Evolutionary conservation across 2,329 filamentous ascomycete genomes (phyloP), one percentile per base, ranked within the genome.

Genomic region (Ceratocystis lukuohia): DNA sequence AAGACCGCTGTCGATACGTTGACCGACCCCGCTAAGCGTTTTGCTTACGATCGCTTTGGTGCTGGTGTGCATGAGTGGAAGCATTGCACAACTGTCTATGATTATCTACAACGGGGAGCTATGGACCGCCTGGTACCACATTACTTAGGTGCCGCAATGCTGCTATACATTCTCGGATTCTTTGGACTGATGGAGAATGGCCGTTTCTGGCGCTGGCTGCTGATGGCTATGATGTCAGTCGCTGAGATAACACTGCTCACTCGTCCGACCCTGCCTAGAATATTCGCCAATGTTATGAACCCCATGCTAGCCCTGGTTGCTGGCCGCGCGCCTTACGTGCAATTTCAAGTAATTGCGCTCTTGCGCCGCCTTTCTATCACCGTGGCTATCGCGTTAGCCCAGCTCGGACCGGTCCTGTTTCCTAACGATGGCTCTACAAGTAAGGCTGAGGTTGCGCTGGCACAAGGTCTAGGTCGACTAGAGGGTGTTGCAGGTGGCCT

Each of bases 1-100:
- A 93, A 92, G 78, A 79, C 86, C 59, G 91, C 91, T 5, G 84
- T 90, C 72, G 94, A 97, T 72, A 89, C 87, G 0, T 83, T 96
- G 17, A 77, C 84, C n/a, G 85, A 94, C 72, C 84, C 88, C 1
- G 85, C 84, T 0, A 86, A 83, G 72, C 82, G 91, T 66, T 96
- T 94, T 74, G 91, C 90, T 6, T 96, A 96, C 76, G 91, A 96
- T 73, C 85, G 91, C 61, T 91, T 96, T 74, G 92, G 92, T 0
- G 87, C 89, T 0, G 84, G 84, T 33, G 80, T 92, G 22, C 75
- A 87, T 12, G 74, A 74, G 7, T 93, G 87, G 87, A 78, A 82
- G 69, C 79, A 83, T 69, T 88, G 85, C 76, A 77, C 80, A 65
- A 89, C 88, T 0, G 77, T 89, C 66, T 82, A 82, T 68, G 92